Evolutionary conservation across 805 yeast species (phyloP).

Genomic region (Metschnikowia cubensis): DNA sequence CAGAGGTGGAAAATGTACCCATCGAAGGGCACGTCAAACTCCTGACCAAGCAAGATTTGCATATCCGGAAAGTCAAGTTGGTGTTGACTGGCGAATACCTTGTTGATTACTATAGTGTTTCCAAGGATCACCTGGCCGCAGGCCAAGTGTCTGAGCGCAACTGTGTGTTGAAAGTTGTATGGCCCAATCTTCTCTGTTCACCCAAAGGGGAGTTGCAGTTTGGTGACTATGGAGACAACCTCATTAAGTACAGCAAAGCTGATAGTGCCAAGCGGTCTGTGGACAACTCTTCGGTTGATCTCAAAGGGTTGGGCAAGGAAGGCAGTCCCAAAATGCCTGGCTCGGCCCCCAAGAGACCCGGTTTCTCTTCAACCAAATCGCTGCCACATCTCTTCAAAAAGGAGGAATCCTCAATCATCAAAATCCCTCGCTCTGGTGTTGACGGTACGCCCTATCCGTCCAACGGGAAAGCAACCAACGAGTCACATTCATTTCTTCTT

Average conservation of each 20-base stretch:
- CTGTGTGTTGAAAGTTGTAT: constrained; percentile 40
- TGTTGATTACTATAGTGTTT: constrained; percentile 38
- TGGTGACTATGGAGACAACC: constrained; percentile 42
- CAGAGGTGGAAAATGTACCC: constrained; percentile 41
- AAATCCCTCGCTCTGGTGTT: constrained; percentile 33
- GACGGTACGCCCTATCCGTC: constrained; percentile 39
- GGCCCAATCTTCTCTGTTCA: constrained; percentile 45
- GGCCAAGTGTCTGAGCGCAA: constrained; percentile 37
- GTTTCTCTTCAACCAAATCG: constrained; percentile 28
- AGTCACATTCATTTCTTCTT: constrained; percentile 34
- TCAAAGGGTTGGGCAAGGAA: constrained; percentile 5
- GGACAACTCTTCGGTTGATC: constrained; percentile 13
- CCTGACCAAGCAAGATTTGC: constrained; percentile 40
- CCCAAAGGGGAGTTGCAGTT: constrained; percentile 34
- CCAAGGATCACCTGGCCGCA: constrained; percentile 24
- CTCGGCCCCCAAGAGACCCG: constrained; percentile 19
- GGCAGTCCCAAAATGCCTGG: constrained; percentile 10
- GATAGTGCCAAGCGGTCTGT: constrained; percentile 14
- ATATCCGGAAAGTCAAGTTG: constrained; percentile 36
- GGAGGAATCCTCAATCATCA: constrained; percentile 18
- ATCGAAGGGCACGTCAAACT: constrained; percentile 47
- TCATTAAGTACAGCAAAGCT: constrained; percentile 20
- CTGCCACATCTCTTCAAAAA: constrained; percentile 22
- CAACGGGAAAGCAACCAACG: constrained; percentile 4
- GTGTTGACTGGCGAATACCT: constrained; percentile 41